Percentiles rank a stretch among this genome's conserved stretches.
Conservation (phyloP, 257 asterid species). For the Gynochthodes officinalis region DNA sequence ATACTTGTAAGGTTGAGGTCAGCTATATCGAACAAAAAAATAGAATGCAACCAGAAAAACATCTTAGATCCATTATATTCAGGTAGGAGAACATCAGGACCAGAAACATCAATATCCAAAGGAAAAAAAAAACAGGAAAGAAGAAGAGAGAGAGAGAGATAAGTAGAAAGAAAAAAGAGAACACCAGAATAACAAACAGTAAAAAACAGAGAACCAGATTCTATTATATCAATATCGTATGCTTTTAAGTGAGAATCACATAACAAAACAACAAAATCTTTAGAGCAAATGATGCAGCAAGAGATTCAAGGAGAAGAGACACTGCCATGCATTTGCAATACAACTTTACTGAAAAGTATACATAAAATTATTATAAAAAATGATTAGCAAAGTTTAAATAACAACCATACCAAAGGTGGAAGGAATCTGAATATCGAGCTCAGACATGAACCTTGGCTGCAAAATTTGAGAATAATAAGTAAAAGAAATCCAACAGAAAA, state of each 20-base stretch:
- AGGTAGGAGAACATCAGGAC: background rate
- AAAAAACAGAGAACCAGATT: background rate
- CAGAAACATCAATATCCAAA: background rate
- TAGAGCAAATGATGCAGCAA: background rate
- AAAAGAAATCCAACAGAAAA: background rate
- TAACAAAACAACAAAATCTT: background rate
- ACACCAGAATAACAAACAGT: background rate
- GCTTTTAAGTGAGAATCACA: background rate
- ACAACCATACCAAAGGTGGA: constrained; percentile 57
- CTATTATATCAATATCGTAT: background rate
- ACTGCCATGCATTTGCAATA: background rate
- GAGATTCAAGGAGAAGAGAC: background rate
- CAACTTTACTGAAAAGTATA: background rate
- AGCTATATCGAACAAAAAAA: background rate
- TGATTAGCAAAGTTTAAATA: too few species aligned
- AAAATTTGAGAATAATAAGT: constrained; percentile 17
- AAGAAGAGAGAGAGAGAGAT: too few species aligned
- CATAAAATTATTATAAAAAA: background rate
- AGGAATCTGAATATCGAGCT: constrained; percentile 64
- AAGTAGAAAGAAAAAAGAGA: too few species aligned
- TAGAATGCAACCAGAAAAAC: background rate
- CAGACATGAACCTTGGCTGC: constrained; percentile 80
- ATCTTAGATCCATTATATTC: background rate
- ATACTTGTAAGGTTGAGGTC: background rate
- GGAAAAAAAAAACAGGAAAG: background rate